Evolutionary conservation across 2,329 filamentous ascomycete genomes (phyloP).

Genomic region (Fusarium sp.): DNA sequence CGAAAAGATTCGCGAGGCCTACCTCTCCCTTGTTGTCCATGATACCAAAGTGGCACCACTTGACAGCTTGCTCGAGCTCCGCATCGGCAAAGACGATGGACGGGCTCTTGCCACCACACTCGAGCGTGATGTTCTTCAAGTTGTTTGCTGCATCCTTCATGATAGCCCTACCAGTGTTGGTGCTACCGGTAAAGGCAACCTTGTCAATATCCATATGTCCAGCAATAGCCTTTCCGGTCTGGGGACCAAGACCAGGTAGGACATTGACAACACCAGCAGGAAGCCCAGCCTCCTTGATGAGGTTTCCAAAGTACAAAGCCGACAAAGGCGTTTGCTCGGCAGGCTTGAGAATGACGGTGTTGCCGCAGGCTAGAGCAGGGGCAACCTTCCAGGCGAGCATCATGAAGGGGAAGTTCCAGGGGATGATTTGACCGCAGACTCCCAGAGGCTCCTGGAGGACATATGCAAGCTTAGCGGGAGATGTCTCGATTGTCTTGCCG

Average conservation of each 20-base stretch:
- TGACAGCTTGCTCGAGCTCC: conserved; percentile 72
- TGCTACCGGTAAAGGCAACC: conserved; percentile 78
- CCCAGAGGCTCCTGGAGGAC: conserved; percentile 77
- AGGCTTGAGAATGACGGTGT: conserved; percentile 70
- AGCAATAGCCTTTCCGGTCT: conserved; percentile 73
- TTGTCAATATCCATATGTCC: conserved; percentile 75
- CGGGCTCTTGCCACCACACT: conserved; percentile 71
- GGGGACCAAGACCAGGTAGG: conserved; percentile 73
- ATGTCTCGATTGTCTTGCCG: conserved; percentile 76
- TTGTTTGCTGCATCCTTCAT: conserved; percentile 75
- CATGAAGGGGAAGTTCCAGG: conserved; percentile 57
- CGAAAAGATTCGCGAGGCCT: accelerated
- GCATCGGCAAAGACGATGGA: conserved; percentile 70
- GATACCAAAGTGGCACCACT: conserved; percentile 57
- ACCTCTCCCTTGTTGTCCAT: conserved; percentile 71
- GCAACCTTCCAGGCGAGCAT: conserved; percentile 78
- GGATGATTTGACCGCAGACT: conserved; percentile 76
- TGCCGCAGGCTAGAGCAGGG: conserved; percentile 71
- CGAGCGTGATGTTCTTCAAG: conserved; percentile 69
- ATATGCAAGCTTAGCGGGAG: conserved; percentile 73
- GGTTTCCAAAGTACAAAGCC: conserved; percentile 70
- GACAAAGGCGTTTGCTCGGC: conserved; percentile 72
- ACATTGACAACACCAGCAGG: conserved; percentile 82
- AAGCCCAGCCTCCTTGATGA: conserved; percentile 77
- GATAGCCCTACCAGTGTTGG: conserved; percentile 73